Evolutionary conservation across 495 filamentous ascomycete genomes (phyloP).

Genomic region (Penicilliopsis zonata): DNA sequence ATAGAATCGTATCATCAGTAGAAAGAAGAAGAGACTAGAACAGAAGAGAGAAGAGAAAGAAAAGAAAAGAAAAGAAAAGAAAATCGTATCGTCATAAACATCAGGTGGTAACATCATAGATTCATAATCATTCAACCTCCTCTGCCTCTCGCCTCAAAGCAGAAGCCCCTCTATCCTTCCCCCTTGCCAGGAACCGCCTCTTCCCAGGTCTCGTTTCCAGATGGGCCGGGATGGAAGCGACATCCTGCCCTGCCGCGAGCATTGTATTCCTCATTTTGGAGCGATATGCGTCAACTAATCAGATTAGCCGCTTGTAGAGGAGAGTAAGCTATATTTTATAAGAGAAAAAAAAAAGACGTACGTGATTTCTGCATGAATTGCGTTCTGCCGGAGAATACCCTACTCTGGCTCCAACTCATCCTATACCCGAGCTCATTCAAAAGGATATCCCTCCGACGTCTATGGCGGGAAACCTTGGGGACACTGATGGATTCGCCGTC

Average conservation of each 20-base stretch:
- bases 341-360: slow-evolving; percentile 40
- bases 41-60: too few relatives aligned
- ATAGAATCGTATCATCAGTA: too few relatives aligned
- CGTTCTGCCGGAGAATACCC: slow-evolving; percentile 71
- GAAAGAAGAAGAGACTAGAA: too few relatives aligned
- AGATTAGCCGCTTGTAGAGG: slow-evolving; percentile 1
- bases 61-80: too few relatives aligned
- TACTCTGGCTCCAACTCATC: slow-evolving; percentile 89
- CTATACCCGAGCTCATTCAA: slow-evolving; percentile 89
- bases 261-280: slow-evolving; percentile 83
- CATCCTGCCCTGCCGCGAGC: slow-evolving; percentile 59
- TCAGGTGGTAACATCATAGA: background rate
- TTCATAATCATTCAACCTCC: slow-evolving; percentile 25
- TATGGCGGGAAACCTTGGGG: slow-evolving; percentile 53
- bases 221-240: slow-evolving; percentile 59
- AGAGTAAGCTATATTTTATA: slow-evolving; percentile 1
- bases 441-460: slow-evolving; percentile 65
- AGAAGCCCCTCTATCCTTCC: slow-evolving; percentile 6
- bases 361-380: slow-evolving; percentile 87
- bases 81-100: too few relatives aligned
- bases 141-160: slow-evolving; percentile 25
- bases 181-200: slow-evolving; percentile 65
- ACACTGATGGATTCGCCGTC: slow-evolving; percentile 66
- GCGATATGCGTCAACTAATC: slow-evolving; percentile 80
- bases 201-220: slow-evolving; percentile 88